Conservation (phyloP, 139 green algal genomes). For the Micromonas pusilla region DNA sequence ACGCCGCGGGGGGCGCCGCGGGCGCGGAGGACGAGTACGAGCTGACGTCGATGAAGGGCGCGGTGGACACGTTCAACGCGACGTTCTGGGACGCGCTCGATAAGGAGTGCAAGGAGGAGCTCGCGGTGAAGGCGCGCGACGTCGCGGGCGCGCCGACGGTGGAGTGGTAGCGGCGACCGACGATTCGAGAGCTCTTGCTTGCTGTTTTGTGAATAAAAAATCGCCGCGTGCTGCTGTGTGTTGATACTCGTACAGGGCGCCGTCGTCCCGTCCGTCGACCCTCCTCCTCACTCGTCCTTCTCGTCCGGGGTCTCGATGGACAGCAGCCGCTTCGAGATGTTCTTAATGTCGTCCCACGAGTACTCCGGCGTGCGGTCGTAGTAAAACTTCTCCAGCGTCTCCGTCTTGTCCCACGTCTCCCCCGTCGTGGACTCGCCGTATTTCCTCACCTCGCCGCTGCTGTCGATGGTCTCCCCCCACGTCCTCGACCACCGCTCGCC, state of each 20-base stretch:
- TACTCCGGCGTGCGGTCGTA: neutral
- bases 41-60: conserved; percentile 31
- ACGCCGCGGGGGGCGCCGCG: conserved; percentile 19
- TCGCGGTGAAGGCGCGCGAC: too few relatives aligned
- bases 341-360: neutral
- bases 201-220: too few relatives aligned
- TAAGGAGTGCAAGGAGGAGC: conserved; percentile 27
- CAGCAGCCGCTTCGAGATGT: neutral
- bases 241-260: too few relatives aligned
- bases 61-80: conserved; percentile 31
- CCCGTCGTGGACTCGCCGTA: conserved; percentile 8
- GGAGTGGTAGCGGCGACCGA: too few relatives aligned
- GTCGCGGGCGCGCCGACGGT: too few relatives aligned
- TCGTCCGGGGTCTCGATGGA: conserved; percentile 6
- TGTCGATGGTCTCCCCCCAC: conserved; percentile 19
- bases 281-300: neutral
- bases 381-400: neutral
- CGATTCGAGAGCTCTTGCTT: too few relatives aligned
- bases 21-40: conserved; percentile 11
- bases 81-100: conserved; percentile 35
- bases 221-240: too few relatives aligned
- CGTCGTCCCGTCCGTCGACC: neutral
- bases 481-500: conserved; percentile 9
- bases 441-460: conserved; percentile 8
- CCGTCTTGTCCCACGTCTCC: conserved; percentile 23